phyloP scores from a whole-genome alignment of 164 flowering plant genomes.

The Tinospora cordifolia region DNA sequence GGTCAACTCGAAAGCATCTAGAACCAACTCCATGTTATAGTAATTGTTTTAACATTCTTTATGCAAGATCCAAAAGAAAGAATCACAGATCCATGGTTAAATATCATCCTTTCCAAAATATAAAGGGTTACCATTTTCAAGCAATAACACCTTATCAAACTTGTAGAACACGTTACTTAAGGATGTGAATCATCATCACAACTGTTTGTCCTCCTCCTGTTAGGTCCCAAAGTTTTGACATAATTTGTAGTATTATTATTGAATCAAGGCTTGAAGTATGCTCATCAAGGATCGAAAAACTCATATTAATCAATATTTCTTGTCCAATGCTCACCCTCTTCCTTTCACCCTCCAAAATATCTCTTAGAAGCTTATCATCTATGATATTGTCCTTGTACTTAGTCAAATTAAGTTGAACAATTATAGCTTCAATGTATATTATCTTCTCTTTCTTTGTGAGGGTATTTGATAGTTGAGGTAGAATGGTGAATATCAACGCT shows the following conservation, averaged over 20 bases:
- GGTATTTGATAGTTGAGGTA: conserved; percentile 50
- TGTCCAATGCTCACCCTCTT: conserved; percentile 55
- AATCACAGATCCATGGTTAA: conserved; percentile 53
- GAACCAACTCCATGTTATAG: too few relatives aligned
- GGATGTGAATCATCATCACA: conserved; percentile 69
- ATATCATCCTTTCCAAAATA: conserved; percentile 59
- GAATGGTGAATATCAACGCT: conserved; percentile 68
- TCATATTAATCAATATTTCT: conserved; percentile 73
- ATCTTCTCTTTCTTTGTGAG: conserved; percentile 38
- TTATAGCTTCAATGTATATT: conserved; percentile 43
- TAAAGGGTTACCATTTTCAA: conserved; percentile 57
- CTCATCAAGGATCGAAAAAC: conserved; percentile 64
- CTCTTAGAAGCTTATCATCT: conserved; percentile 23
- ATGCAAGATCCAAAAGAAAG: too few relatives aligned
- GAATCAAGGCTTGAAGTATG: conserved; percentile 85
- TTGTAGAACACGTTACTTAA: conserved; percentile 62
- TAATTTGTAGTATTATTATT: conserved; percentile 58
- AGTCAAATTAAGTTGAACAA: conserved; percentile 42
- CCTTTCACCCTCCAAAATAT: conserved; percentile 31
- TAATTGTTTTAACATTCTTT: too few relatives aligned
- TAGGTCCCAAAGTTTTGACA: conserved; percentile 49
- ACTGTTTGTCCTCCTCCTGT: conserved; percentile 53
- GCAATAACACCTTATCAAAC: conserved; percentile 61
- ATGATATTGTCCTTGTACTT: conserved; percentile 50
- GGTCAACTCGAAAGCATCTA: too few relatives aligned